These are phyloP conservation scores for Malassezia psittaci DNA, from an alignment of 1,284 basidiomycete genomes.

Conservation along the genomic window DNA sequence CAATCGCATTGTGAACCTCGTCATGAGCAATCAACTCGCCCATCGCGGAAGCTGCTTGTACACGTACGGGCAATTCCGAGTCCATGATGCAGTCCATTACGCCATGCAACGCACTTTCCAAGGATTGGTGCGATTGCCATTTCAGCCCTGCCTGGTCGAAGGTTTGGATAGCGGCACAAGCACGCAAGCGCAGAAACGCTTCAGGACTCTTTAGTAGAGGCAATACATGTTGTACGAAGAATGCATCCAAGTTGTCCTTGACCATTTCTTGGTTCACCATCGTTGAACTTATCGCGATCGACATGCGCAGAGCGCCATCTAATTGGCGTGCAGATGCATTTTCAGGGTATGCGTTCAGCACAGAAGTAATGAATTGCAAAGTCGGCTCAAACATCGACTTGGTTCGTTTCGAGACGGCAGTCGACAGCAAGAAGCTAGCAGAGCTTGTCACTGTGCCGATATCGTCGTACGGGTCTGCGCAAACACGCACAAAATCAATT, in stretches of 20 bases:
- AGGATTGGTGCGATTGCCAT: conserved; percentile 30
- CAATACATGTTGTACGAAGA: conserved; percentile 40
- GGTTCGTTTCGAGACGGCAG: conserved; percentile 32
- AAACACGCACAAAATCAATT: conserved; percentile 39
- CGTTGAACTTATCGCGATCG: conserved; percentile 28
- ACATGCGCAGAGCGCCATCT: conserved; percentile 41
- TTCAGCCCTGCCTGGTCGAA: conserved; percentile 39
- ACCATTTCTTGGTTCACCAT: conserved; percentile 40
- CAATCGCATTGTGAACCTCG: conserved; percentile 63
- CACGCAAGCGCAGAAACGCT: conserved; percentile 38
- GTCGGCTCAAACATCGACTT: conserved; percentile 38
- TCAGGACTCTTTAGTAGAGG: conserved; percentile 36
- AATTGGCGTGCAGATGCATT: conserved; percentile 31
- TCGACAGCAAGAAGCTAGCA: conserved; percentile 26
- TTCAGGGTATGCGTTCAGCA: conserved; percentile 37
- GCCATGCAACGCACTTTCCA: conserved; percentile 39
- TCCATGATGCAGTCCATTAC: conserved; percentile 51
- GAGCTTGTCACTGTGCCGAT: conserved; percentile 28
- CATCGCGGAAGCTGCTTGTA: conserved; percentile 70
- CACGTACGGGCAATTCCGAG: conserved; percentile 67
- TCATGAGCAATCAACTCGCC: conserved; percentile 63
- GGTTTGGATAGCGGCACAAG: conserved; percentile 33
- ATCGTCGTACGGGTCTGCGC: conserved; percentile 40
- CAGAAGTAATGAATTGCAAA: conserved; percentile 39
- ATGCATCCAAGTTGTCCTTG: conserved; percentile 30